Percentiles rank a stretch among this genome's conserved stretches.
Conservation (phyloP, 805 yeast genomes). For the Ogataea dorogensis region DNA sequence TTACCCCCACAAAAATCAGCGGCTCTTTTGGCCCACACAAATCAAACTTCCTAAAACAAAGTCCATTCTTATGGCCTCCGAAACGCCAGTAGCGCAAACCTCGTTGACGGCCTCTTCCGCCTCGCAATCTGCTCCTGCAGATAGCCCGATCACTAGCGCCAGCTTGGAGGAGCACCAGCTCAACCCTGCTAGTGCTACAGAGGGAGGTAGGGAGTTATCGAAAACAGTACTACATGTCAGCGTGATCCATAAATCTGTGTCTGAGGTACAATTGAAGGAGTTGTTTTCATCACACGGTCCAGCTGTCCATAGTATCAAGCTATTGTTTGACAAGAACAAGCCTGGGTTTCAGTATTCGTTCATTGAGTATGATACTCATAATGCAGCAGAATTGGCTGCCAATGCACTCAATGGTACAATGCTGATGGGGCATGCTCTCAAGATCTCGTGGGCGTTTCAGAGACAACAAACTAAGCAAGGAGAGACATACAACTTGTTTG, state of each 20-base stretch:
- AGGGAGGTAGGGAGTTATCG: slow-evolving; percentile 81
- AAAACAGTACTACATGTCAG: slow-evolving; percentile 76
- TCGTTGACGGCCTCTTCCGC: slow-evolving; percentile 6
- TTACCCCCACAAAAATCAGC: slow-evolving; percentile 1
- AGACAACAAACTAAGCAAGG: slow-evolving; percentile 62
- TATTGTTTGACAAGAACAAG: slow-evolving; percentile 72
- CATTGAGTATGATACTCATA: slow-evolving; percentile 63
- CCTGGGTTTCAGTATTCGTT: slow-evolving; percentile 80
- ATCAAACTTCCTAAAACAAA: too few relatives aligned
- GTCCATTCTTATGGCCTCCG: slow-evolving; percentile 5
- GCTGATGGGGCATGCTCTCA: slow-evolving; percentile 54
- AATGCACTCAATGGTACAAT: slow-evolving; percentile 55
- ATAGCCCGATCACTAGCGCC: slow-evolving; percentile 10
- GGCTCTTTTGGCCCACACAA: slow-evolving; percentile 3
- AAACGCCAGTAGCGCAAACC: slow-evolving; percentile 1
- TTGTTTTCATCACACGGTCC: slow-evolving; percentile 57
- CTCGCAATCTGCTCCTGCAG: slow-evolving; percentile 1
- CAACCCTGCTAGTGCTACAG: slow-evolving; percentile 64
- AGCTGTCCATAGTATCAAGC: slow-evolving; percentile 60
- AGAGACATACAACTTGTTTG: slow-evolving; percentile 68
- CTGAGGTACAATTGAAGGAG: slow-evolving; percentile 61
- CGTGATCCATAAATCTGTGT: slow-evolving; percentile 60
- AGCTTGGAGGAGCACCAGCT: slow-evolving; percentile 8
- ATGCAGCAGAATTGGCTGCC: slow-evolving; percentile 61
- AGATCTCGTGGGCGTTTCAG: slow-evolving; percentile 82